A percentile compares a stretch with the other conserved stretches of the same genome.
phyloP scores from a whole-genome alignment of 78 protist genomes.

The Guillardia theta region DNA sequence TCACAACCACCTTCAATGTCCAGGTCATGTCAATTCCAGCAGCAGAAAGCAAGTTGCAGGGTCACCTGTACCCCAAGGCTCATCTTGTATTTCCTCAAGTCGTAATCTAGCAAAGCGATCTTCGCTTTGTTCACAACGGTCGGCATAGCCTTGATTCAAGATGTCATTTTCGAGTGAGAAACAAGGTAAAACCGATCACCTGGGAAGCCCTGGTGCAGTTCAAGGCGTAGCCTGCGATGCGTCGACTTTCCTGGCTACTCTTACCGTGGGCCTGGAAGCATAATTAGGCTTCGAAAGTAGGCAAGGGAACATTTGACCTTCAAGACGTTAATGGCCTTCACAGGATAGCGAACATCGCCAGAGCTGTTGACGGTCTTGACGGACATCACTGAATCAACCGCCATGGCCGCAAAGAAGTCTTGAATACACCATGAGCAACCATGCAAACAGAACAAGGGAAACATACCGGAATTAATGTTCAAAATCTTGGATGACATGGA shows the following conservation, averaged over 20 bases:
- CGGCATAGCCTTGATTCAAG: conserved; percentile 92
- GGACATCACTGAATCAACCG: conserved; percentile 87
- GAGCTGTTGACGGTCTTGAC: conserved; percentile 79
- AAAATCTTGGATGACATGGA: conserved; percentile 95
- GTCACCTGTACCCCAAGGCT: background rate
- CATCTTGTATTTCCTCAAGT: conserved; percentile 76
- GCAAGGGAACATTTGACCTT: conserved; percentile 89
- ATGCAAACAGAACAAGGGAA: background rate
- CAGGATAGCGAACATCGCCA: conserved; percentile 88
- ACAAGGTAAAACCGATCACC: no score
- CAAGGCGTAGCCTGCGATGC: conserved; percentile 93
- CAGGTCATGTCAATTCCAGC: background rate
- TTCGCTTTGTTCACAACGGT: conserved; percentile 79
- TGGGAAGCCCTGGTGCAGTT: conserved; percentile 89
- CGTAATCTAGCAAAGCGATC: conserved; percentile 96
- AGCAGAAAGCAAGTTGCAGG: background rate
- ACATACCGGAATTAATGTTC: conserved; percentile 45
- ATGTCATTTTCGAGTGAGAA: background rate
- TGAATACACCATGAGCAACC: no score
- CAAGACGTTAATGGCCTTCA: conserved; percentile 88
- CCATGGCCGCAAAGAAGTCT: conserved; percentile 92
- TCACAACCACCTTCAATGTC: conserved; percentile 55
- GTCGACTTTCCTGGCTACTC: conserved; percentile 63
- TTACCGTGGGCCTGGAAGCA: background rate
- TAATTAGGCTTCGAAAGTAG: background rate